Base-by-base conservation (phyloP, 1,139 yeast genomes). In the Taphrina flavorubra region DNA sequence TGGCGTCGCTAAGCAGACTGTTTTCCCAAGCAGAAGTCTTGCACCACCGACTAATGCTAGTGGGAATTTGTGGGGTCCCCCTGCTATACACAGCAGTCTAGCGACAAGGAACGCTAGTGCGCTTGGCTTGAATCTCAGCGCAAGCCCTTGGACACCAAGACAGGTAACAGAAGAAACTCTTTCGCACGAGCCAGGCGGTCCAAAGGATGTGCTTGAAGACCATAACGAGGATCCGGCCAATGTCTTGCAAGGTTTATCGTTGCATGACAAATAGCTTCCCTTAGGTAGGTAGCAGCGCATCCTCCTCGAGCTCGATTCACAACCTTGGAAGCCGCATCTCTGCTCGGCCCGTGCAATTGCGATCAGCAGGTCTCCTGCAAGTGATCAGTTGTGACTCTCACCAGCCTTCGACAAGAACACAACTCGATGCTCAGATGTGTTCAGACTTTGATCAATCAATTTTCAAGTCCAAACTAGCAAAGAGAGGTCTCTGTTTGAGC, bases 1-100 rank as follows among this genome's bases (percentile, higher is more conserved):
- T 37, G 42, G 18, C 20, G 7, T 56, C 13, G 16, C n/a, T 10
- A 31, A 40, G 14, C 31, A 40, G 11, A 2, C 6, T n/a, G 8
- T 20, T 7, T 39, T 53, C 2, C 53, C 53, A 16, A 58, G 25
- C 25, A 42, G 62, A 39, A 58, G 62, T 46, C 31, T 58, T 1
- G 62, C 62, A 25, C 62, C 62, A 42, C 62, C 62, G 13, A 39
- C 51, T 14, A 44, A 44, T 58, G 42, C 62, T 7, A 58, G 53
- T 42, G 40, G 40, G 6, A 58, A 58, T 31, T 20, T 58, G 7
- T 58, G 62, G 62, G 62, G 42, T 44, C 62, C 62, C 6, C 62
- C 62, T 20, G 44, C 42, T 13, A 8, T 16, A 13, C 36, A 13
- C 10, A 40, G 49, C 20, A 39, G 20, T 39, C 46, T 56, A n/a